Conservation (phyloP, 805 yeast genomes). For the Candida andamanensis region DNA sequence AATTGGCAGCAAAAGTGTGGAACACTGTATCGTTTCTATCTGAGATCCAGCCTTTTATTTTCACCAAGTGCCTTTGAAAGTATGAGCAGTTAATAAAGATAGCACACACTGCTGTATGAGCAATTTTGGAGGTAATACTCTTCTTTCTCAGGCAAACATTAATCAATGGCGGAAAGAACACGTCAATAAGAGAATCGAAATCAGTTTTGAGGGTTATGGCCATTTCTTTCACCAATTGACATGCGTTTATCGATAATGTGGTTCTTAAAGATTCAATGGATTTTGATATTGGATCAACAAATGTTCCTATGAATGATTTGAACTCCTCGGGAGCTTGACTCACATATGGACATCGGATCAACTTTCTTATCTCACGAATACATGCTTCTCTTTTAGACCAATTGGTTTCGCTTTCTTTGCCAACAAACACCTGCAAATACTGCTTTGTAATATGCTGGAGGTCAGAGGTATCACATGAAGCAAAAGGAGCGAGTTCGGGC, state of each 20-base stretch:
- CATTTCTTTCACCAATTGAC: constrained; percentile 71
- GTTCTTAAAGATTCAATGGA: constrained; percentile 75
- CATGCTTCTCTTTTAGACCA: constrained; percentile 72
- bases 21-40: constrained; percentile 73
- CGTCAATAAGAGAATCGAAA: constrained; percentile 48
- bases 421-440: constrained; percentile 42
- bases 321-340: constrained; percentile 35
- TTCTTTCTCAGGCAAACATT: constrained; percentile 58
- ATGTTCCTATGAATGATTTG: constrained; percentile 20
- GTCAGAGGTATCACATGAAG: too few species aligned
- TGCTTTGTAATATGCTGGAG: constrained; percentile 14
- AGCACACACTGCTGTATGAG: constrained; percentile 51
- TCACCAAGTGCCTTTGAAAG: constrained; percentile 46
- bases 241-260: constrained; percentile 69
- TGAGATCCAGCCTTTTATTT: constrained; percentile 45
- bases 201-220: constrained; percentile 34
- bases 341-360: constrained; percentile 51
- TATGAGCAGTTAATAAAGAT: constrained; percentile 53
- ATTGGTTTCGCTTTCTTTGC: constrained; percentile 81
- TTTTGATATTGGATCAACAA: constrained; percentile 56
- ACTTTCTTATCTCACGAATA: constrained; percentile 51
- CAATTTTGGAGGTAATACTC: constrained; percentile 55
- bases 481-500: constrained; percentile 24
- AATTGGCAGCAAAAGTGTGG: constrained; percentile 61
- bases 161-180: constrained; percentile 42